Conservation (phyloP, 495 filamentous ascomycete species). For the Penicillium paradoxum region DNA sequence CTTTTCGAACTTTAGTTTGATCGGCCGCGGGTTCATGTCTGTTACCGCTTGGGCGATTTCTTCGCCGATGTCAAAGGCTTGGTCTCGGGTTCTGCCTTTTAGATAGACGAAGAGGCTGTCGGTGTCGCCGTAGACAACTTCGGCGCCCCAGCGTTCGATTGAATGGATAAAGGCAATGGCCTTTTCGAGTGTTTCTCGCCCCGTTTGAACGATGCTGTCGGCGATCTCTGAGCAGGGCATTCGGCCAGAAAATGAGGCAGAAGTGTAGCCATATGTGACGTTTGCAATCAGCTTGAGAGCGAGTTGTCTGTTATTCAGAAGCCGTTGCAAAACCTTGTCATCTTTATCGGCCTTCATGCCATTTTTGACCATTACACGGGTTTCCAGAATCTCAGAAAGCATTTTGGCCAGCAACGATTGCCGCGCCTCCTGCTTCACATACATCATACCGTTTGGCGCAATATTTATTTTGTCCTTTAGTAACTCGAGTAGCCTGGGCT, state of each 20-base stretch:
- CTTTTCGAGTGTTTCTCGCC: conserved; percentile 88
- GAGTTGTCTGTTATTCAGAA: conserved; percentile 90
- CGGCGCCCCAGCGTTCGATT: conserved; percentile 79
- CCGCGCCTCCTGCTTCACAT: conserved; percentile 75
- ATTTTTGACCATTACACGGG: conserved; percentile 94
- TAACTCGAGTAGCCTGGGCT: conserved; percentile 68
- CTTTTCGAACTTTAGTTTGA: conserved; percentile 98
- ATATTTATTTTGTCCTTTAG: conserved; percentile 87
- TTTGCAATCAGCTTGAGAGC: conserved; percentile 97
- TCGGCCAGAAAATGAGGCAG: conserved; percentile 87
- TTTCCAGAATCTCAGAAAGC: conserved; percentile 93
- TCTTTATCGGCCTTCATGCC: conserved; percentile 95
- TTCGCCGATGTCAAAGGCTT: conserved; percentile 88
- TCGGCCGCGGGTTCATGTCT: conserved; percentile 80
- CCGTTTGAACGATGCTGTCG: conserved; percentile 95
- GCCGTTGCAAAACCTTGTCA: conserved; percentile 77
- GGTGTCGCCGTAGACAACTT: conserved; percentile 97
- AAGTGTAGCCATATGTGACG: conserved; percentile 97
- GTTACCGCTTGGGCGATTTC: conserved; percentile 92
- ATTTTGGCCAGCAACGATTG: conserved; percentile 94
- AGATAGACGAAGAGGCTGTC: conserved; percentile 94
- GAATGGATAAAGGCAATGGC: conserved; percentile 91
- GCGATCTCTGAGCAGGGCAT: conserved; percentile 99
- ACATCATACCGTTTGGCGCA: conserved; percentile 95
- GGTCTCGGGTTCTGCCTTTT: conserved; percentile 75